These are phyloP conservation scores for Phlegmacium glaucopus DNA, from an alignment of 768 basidiomycete species.

Conservation along the genomic window DNA sequence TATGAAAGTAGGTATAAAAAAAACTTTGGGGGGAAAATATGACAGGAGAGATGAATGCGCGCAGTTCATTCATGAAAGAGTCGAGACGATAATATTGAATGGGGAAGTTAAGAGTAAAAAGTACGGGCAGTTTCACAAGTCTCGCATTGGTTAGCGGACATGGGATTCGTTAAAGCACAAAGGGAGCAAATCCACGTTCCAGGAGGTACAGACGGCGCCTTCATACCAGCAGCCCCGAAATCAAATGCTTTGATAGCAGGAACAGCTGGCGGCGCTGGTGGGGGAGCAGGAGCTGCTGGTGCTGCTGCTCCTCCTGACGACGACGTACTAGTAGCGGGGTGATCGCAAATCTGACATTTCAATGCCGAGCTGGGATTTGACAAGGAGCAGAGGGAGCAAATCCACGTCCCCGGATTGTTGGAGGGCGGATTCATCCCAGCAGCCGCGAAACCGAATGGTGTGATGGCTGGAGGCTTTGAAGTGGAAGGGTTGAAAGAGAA, in stretches of 20 bases:
- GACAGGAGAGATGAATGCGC: too few species aligned
- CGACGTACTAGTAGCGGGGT: constrained; percentile 24
- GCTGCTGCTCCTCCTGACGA: not conserved
- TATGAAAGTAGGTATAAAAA: too few species aligned
- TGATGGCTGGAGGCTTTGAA: constrained; percentile 15
- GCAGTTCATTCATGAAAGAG: not conserved
- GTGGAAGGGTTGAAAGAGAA: constrained; percentile 5
- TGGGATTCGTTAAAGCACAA: constrained; percentile 49
- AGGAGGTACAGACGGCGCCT: constrained; percentile 28
- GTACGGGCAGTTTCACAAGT: constrained; percentile 40
- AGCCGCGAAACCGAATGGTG: constrained; percentile 59
- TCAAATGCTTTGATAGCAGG: constrained; percentile 40
- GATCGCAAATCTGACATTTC: constrained; percentile 52
- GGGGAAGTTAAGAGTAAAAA: not conserved
- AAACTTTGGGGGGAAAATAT: too few species aligned
- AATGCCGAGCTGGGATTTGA: constrained; percentile 40
- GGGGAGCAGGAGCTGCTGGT: not conserved
- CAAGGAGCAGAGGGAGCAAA: constrained; percentile 51
- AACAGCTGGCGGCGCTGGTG: not conserved
- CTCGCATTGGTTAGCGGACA: constrained; percentile 40
- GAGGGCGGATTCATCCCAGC: constrained; percentile 53
- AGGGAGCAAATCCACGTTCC: constrained; percentile 50
- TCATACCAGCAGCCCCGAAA: constrained; percentile 57
- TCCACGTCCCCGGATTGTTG: constrained; percentile 42
- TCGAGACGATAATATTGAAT: too few species aligned